Evolutionary conservation across 805 yeast genomes (phyloP).

Genomic region (Myxozyma lipomycoides): DNA sequence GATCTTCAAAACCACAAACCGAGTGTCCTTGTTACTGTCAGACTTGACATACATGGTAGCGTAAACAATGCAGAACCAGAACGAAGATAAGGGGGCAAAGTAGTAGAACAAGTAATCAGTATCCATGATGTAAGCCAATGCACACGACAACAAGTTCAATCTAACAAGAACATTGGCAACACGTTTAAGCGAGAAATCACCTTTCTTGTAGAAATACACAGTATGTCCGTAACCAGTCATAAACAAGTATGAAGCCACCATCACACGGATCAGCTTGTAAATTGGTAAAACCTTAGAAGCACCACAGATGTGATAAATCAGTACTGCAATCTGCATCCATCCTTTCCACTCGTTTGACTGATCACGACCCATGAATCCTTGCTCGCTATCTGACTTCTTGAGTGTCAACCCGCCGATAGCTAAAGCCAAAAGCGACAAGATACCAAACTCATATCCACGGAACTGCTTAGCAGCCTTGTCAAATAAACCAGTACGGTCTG

Average conservation of each 20-base stretch:
- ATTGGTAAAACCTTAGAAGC: slow-evolving; percentile 31
- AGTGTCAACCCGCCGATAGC: slow-evolving; percentile 12
- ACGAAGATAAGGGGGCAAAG: slow-evolving; percentile 31
- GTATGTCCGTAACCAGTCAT: slow-evolving; percentile 33
- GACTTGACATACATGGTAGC: slow-evolving; percentile 25
- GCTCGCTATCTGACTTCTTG: slow-evolving; percentile 21
- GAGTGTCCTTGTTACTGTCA: slow-evolving; percentile 20
- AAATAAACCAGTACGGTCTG: slow-evolving; percentile 29
- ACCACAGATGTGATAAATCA: slow-evolving; percentile 32
- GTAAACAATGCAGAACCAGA: slow-evolving; percentile 31
- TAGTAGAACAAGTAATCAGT: slow-evolving; percentile 31
- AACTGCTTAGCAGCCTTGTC: slow-evolving; percentile 29
- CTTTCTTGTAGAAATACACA: slow-evolving; percentile 28
- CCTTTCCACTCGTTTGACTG: slow-evolving; percentile 33
- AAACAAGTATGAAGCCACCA: slow-evolving; percentile 32
- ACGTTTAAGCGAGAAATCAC: slow-evolving; percentile 29
- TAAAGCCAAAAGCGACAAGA: slow-evolving; percentile 11
- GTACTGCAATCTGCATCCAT: slow-evolving; percentile 32
- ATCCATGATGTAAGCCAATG: slow-evolving; percentile 31
- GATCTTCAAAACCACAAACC: slow-evolving; percentile 25
- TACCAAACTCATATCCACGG: slow-evolving; percentile 15
- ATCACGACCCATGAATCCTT: slow-evolving; percentile 31
- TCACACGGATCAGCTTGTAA: slow-evolving; percentile 29
- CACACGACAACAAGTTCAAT: slow-evolving; percentile 27
- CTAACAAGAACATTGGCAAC: slow-evolving; percentile 30